Evolutionary conservation across 345 rosid genomes (phyloP).

Genomic region (Camelina neglecta): DNA sequence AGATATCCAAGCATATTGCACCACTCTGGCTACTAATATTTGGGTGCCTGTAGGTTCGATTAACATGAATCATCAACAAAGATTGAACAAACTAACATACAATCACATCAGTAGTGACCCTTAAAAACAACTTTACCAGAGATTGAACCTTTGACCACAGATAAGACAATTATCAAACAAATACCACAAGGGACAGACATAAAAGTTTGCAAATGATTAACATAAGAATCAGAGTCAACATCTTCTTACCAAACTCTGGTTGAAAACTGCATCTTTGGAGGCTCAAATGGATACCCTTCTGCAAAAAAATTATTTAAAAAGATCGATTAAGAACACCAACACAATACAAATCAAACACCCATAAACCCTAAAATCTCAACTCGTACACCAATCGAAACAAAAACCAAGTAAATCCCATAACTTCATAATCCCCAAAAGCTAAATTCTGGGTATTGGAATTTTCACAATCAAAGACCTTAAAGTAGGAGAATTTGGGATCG

Average conservation of each 20-base stretch:
- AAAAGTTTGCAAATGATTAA: constrained; percentile 1
- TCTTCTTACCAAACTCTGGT: constrained; percentile 90
- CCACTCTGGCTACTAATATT: constrained; percentile 99
- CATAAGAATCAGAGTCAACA: constrained; percentile 12
- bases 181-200: not conserved
- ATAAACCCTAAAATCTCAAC: constrained; percentile 15
- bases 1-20: constrained; percentile 94
- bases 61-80: constrained; percentile 8
- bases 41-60: constrained; percentile 73
- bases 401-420: not conserved
- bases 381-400: constrained; percentile 23
- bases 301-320: constrained; percentile 42
- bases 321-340: not conserved
- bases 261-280: constrained; percentile 96
- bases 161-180: not conserved
- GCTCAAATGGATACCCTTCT: constrained; percentile 99
- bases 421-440: constrained; percentile 20
- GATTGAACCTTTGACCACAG: not conserved
- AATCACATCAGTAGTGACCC: too few species aligned
- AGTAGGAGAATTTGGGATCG: not conserved
- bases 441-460: not conserved
- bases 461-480: not conserved
- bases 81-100: not conserved
- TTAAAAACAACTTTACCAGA: not conserved
- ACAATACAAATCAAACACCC: not conserved